Base-by-base conservation (phyloP, 305 asterid species). In the Plantago rigida region DNA sequence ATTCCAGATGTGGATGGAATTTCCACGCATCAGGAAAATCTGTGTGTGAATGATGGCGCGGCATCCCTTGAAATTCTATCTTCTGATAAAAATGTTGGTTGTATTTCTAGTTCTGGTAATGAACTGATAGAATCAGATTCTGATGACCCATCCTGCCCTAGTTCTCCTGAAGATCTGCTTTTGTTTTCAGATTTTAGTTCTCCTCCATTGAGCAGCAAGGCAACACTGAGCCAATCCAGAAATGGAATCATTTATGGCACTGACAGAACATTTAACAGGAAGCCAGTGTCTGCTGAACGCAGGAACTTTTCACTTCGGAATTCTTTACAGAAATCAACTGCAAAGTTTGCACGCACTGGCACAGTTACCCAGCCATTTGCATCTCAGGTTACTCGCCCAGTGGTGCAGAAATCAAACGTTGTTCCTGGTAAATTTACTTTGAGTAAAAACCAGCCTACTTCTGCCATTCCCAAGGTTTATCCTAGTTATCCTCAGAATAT, bases 151-250 rank as follows among this genome's bases (percentile, higher is more conserved):
- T 65, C 77, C 14, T 74, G 76, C 64, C 63, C 66, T 61, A 73
- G 80, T 64, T 81, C 81, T 67, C 75, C 86, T 44, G 88, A 81
- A 63, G 80, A 74, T 56, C 66, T 81, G 49, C 73, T 70, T 41
- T 67, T 74, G 65, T 50, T 69, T 57, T 59, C 79, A 22, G 76
- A 67, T 64, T 74, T 67, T 13, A 69, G 66, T 67, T 62, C 61
- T 71, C 56, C 68, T 71, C 56, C 68, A 47, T 45, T 66, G 51
- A 75, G 60, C 55, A 26, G 56, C 13, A 60, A 50, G 26, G 56
- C 71, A 55, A 65, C 75, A 59, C 54, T 62, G 48, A 63, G 59
- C 70, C 76, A 59, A 31, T 66, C 73, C 65, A 74, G 78, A 60
- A 61, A 69, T 69, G 77, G 69, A 59, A 62, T 41, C 46, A 68